phyloP scores from a whole-genome alignment of 2,329 filamentous ascomycete genomes.

The Diplodia mutila region DNA sequence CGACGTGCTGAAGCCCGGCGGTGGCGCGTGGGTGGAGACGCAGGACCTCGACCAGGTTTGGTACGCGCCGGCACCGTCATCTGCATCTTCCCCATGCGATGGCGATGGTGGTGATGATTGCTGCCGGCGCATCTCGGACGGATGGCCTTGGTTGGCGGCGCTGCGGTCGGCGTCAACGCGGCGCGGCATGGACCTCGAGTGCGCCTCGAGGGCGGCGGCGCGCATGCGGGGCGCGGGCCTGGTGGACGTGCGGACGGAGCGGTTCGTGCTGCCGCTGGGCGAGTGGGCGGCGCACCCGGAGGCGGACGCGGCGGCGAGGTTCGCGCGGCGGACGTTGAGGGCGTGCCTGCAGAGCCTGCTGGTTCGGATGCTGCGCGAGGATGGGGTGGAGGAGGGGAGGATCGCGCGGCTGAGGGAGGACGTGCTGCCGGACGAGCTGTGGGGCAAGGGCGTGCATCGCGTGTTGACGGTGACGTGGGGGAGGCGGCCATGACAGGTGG shows the following conservation, averaged over 20 bases:
- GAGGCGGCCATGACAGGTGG: not conserved
- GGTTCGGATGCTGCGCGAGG: not conserved
- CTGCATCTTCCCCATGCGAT: no score
- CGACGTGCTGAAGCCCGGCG: slow-evolving; percentile 47
- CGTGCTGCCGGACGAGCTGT: not conserved
- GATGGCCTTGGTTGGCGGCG: not conserved
- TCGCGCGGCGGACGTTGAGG: not conserved
- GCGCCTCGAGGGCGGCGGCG: not conserved
- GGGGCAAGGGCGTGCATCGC: not conserved
- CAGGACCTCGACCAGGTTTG: not conserved
- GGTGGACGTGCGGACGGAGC: slow-evolving; percentile 1
- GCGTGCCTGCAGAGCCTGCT: not conserved
- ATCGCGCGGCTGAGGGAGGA: not conserved
- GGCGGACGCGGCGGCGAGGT: not conserved
- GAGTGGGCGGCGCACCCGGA: slow-evolving; percentile 2
- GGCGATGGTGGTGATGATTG: no score
- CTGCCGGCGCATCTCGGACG: not conserved
- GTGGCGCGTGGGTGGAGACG: slow-evolving; percentile 48
- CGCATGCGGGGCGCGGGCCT: not conserved
- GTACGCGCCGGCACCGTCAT: not conserved
- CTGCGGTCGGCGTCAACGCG: not conserved
- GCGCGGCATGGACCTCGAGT: slow-evolving; percentile 4
- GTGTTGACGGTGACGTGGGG: not conserved
- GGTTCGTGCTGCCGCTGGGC: slow-evolving; percentile 1
- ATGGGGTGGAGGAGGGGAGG: not conserved